Percentiles rank a stretch among this genome's conserved stretches.
Evolutionary conservation across 2,329 filamentous ascomycete genomes (phyloP).

Genomic region (Phialocephala sp.): DNA sequence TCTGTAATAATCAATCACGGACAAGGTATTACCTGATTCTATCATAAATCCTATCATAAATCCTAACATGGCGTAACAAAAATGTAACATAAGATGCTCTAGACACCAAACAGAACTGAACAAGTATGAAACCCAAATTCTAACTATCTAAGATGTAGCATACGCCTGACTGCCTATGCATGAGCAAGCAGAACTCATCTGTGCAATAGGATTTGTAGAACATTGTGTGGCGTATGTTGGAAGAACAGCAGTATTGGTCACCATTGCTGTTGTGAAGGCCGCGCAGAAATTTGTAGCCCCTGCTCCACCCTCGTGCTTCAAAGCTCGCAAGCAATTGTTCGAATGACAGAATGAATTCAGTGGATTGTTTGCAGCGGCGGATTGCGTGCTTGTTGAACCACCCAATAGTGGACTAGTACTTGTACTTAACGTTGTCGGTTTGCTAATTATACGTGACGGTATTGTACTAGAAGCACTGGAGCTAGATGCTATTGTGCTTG

Average conservation of each 20-base stretch:
- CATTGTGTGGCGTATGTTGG: slow-evolving; percentile 18
- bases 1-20: background rate
- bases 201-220: slow-evolving; percentile 12
- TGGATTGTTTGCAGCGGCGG: background rate
- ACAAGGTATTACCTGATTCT: too few relatives aligned
- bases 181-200: slow-evolving; percentile 17
- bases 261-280: slow-evolving; percentile 14
- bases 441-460: background rate
- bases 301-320: slow-evolving; percentile 15
- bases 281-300: slow-evolving; percentile 14
- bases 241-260: slow-evolving; percentile 3
- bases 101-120: background rate
- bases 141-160: background rate
- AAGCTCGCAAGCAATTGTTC: slow-evolving; percentile 20
- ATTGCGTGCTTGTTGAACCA: background rate
- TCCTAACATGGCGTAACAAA: background rate
- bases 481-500: background rate
- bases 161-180: slow-evolving; percentile 10
- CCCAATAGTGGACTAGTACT: background rate
- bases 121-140: background rate
- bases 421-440: background rate
- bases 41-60: too few relatives aligned
- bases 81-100: background rate
- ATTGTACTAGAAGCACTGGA: background rate
- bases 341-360: slow-evolving; percentile 4